Conservation (phyloP, 176 grass and related monocot species). For the Oropetium thomaeum region DNA sequence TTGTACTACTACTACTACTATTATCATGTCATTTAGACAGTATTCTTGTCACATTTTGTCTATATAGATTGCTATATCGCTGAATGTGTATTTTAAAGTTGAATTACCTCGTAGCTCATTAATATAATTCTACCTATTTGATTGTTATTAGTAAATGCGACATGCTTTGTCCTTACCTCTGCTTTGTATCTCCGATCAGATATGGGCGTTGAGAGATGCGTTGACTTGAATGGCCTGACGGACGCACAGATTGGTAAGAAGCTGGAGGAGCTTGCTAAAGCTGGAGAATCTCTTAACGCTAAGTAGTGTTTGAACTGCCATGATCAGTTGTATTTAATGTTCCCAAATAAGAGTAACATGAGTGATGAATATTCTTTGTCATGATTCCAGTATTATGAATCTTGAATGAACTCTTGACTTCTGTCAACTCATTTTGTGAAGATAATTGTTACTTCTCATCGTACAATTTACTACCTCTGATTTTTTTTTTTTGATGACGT, state of each 20-base stretch:
- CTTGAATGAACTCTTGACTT: not conserved
- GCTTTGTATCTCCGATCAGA: conserved; percentile 27
- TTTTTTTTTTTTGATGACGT: no score
- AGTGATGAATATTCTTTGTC: not conserved
- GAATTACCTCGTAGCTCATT: not conserved
- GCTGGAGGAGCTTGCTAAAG: conserved; percentile 64
- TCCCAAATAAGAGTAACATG: conserved; percentile 32
- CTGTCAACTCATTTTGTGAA: not conserved
- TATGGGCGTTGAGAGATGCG: conserved; percentile 74
- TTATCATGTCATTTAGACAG: not conserved
- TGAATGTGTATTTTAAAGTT: not conserved
- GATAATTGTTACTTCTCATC: not conserved
- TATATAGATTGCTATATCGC: not conserved
- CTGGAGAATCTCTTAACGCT: conserved; percentile 16
- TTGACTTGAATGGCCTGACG: conserved; percentile 56
- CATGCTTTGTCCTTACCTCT: not conserved
- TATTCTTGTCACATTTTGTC: not conserved
- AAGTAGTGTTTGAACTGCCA: not conserved
- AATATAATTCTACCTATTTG: not conserved
- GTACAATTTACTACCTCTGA: no score
- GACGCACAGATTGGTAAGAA: conserved; percentile 63
- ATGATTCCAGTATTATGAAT: not conserved
- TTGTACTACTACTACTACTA: not conserved
- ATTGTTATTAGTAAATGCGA: not conserved
- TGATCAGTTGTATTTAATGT: not conserved